These are phyloP conservation scores for Hansenula lynferdii DNA, from an alignment of 1,139 yeast species.

Conservation along the genomic window DNA sequence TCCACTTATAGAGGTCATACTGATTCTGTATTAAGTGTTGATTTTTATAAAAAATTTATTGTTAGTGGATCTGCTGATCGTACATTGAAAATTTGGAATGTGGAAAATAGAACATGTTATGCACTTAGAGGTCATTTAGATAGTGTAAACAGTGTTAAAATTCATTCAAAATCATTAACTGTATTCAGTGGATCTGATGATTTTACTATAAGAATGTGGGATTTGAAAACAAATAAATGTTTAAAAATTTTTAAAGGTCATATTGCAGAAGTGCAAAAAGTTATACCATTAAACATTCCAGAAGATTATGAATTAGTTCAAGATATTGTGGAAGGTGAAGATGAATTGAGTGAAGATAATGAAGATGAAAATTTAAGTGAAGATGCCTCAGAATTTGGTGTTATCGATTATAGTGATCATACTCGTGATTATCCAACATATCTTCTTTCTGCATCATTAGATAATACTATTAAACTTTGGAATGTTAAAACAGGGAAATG, in stretches of 20 bases:
- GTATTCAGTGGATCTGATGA: slow-evolving; percentile 90
- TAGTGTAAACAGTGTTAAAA: slow-evolving; percentile 86
- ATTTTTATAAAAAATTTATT: slow-evolving; percentile 66
- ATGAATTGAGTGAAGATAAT: slow-evolving; percentile 7
- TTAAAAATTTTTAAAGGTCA: slow-evolving; percentile 60
- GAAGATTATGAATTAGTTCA: slow-evolving; percentile 31
- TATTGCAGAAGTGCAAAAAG: slow-evolving; percentile 86
- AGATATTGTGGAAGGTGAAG: slow-evolving; percentile 28
- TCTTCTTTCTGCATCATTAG: slow-evolving; percentile 80
- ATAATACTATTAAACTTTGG: slow-evolving; percentile 93
- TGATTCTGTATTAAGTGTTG: slow-evolving; percentile 76
- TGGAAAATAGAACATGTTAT: slow-evolving; percentile 86
- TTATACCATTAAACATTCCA: slow-evolving; percentile 67
- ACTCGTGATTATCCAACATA: slow-evolving; percentile 62
- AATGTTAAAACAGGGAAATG: slow-evolving; percentile 84
- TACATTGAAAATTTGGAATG: slow-evolving; percentile 95
- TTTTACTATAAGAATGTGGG: slow-evolving; percentile 94
- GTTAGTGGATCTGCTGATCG: slow-evolving; percentile 93
- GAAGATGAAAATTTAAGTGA: slow-evolving; percentile 11
- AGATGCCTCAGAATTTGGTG: slow-evolving; percentile 17
- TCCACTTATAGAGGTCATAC: slow-evolving; percentile 93
- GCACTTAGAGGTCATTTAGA: slow-evolving; percentile 91
- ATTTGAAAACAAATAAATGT: slow-evolving; percentile 73
- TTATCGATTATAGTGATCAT: slow-evolving; percentile 22
- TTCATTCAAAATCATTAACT: slow-evolving; percentile 74